Evolutionary conservation across 768 basidiomycete genomes (phyloP), one percentile per base, ranked within the genome.

Genomic region (Lyophyllum semitale): DNA sequence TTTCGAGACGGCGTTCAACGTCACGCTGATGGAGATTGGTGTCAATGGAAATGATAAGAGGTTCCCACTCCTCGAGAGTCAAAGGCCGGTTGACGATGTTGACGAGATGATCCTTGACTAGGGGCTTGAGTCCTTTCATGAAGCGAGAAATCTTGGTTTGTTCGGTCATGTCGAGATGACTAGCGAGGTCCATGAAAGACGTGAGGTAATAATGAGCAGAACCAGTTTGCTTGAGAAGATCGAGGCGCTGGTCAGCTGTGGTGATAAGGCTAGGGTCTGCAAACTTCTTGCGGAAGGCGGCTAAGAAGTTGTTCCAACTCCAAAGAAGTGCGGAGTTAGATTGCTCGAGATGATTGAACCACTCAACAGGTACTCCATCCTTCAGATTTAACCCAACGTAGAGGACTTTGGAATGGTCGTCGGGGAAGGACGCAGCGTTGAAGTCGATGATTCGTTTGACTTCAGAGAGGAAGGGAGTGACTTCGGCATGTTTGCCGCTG

Each of bases 351-450:
- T 52, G 27, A 25, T 41, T 50, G 20, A 50, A 50, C 49, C 49
- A 50, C 27, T 50, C 15, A 8, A 50, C 23, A 6, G 49, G 38
- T 6, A 32, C 12, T 6, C 30, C 22, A 40, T 50, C 38, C 15
- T 50, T 41, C 13, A 41, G 23, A 32, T 32, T 32, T 2, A 29
- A 20, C 15, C 50, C 40, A 20, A 51, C 33, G 20, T n/a, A 45
- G 5, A 37, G 32, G 17, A 53, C 53, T 48, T 67, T 70, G 18
- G 71, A 59, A 17, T 61, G 54, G n/a, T 72, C 61, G 7, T 67
- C 59, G 4, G 57, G 26, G 23, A 73, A 53, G 7, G 59, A 42
- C 35, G 45, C 22, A n/a, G n/a, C n/a, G n/a, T n/a, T n/a, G n/a
- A n/a, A n/a, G n/a, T n/a, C n/a, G n/a, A n/a, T n/a, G n/a, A n/a